Percentiles rank a stretch among this genome's conserved stretches.
phyloP scores from a whole-genome alignment of 768 basidiomycete genomes.

The Collybia mongolica region DNA sequence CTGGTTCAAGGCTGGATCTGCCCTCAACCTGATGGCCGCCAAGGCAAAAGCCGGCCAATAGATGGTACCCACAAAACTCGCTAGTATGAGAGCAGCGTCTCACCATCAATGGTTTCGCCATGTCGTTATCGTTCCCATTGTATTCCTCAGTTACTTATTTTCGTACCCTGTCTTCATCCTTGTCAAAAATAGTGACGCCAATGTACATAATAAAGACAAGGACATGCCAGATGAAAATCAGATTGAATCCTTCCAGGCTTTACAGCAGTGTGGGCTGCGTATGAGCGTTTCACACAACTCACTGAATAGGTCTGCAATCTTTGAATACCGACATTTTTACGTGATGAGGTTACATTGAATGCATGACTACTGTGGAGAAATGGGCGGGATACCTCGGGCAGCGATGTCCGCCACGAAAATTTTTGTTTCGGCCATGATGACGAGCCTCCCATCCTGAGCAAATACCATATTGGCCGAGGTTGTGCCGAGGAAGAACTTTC shows the following conservation, averaged over 20 bases:
- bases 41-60: constrained; percentile 45
- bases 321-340: too few species aligned
- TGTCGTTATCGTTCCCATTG: constrained; percentile 9
- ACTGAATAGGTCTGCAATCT: too few species aligned
- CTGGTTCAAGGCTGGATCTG: constrained; percentile 98
- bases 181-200: too few species aligned
- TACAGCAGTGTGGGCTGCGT: too few species aligned
- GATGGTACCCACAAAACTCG: not conserved
- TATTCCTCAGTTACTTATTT: not conserved
- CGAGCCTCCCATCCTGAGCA: constrained; percentile 37
- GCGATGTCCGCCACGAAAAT: constrained; percentile 47
- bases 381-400: constrained; percentile 24
- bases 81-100: not conserved
- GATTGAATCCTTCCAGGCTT: too few species aligned
- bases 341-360: too few species aligned
- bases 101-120: not conserved
- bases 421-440: constrained; percentile 47
- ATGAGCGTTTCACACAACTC: too few species aligned
- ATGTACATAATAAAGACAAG: too few species aligned
- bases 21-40: constrained; percentile 85
- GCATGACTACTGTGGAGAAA: constrained; percentile 2
- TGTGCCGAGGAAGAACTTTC: constrained; percentile 59
- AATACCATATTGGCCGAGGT: constrained; percentile 47
- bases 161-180: too few species aligned
- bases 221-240: too few species aligned